These are phyloP conservation scores for Nannochloropsis gaditana DNA, from an alignment of 108 stramenopile species.

Conservation along the genomic window DNA sequence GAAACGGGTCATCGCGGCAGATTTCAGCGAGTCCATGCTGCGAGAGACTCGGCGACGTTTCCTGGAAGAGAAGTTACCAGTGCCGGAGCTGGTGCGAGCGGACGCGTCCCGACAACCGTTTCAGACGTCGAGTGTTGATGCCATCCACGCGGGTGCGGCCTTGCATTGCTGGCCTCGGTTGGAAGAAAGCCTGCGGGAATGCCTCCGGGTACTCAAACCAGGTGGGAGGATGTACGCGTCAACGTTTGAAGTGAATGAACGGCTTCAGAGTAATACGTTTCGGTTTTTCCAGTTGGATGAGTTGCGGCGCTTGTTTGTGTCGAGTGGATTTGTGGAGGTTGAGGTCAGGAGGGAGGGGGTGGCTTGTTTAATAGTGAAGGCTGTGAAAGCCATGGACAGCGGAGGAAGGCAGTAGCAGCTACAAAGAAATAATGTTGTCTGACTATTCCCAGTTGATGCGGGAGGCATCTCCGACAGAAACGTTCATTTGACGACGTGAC, in stretches of 20 bases:
- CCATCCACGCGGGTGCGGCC: slow-evolving; percentile 87
- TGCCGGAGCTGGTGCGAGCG: slow-evolving; percentile 72
- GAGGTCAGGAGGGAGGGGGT: slow-evolving; percentile 27
- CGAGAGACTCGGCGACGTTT: slow-evolving; percentile 65
- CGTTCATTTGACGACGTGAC: no score
- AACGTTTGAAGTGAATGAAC: slow-evolving; percentile 68
- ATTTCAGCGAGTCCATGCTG: slow-evolving; percentile 84
- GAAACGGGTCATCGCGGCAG: slow-evolving; percentile 77
- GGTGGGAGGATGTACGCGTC: slow-evolving; percentile 87
- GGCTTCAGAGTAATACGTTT: background rate
- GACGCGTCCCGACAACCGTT: slow-evolving; percentile 83
- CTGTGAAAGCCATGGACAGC: background rate
- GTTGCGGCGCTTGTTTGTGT: background rate
- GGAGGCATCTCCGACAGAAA: no score
- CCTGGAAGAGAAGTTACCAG: slow-evolving; percentile 38
- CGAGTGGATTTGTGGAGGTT: slow-evolving; percentile 25
- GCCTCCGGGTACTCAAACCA: slow-evolving; percentile 78
- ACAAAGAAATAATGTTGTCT: no score
- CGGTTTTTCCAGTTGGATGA: slow-evolving; percentile 28
- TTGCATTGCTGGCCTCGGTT: slow-evolving; percentile 96
- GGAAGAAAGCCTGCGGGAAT: slow-evolving; percentile 65
- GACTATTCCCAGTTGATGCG: no score
- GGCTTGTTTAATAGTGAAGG: slow-evolving; percentile 26
- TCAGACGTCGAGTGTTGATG: slow-evolving; percentile 61
- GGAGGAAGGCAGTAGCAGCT: no score